phyloP scores from a whole-genome alignment of 2,329 filamentous ascomycete species.

The Trichoderma sp. region DNA sequence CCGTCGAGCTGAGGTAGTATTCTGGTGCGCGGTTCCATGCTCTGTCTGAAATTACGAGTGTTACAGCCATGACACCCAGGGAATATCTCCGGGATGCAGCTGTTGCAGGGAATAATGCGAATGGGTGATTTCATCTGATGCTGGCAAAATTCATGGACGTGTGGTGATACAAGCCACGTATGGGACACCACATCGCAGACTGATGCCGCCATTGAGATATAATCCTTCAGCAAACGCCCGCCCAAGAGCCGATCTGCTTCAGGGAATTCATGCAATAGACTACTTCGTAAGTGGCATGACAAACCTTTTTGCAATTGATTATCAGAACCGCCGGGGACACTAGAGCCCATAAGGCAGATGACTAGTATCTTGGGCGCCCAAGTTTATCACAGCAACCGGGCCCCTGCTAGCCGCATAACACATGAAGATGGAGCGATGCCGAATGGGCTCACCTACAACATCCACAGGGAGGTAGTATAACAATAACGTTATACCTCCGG shows the following conservation, averaged over 20 bases:
- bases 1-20: neutral
- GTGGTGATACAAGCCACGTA: neutral
- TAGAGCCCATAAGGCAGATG: neutral
- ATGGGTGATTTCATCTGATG: neutral
- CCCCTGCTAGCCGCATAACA: neutral
- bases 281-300: slow-evolving; percentile 4
- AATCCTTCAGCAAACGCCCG: neutral
- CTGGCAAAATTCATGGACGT: neutral
- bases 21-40: neutral
- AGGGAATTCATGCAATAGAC: neutral
- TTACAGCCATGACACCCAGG: neutral
- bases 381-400: neutral
- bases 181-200: neutral
- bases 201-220: neutral
- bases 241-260: neutral
- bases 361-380: neutral
- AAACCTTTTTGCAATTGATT: neutral
- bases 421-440: slow-evolving; percentile 1
- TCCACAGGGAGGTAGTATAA: neutral
- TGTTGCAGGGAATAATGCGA: neutral
- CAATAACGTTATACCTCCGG: neutral
- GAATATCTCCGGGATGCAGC: neutral
- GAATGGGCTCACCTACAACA: neutral
- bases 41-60: neutral
- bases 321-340: neutral